Percentiles rank a stretch among this genome's conserved stretches.
These are phyloP conservation scores for Discostella stelligeroides DNA, from an alignment of 108 stramenopile genomes.

Conservation along the genomic window DNA sequence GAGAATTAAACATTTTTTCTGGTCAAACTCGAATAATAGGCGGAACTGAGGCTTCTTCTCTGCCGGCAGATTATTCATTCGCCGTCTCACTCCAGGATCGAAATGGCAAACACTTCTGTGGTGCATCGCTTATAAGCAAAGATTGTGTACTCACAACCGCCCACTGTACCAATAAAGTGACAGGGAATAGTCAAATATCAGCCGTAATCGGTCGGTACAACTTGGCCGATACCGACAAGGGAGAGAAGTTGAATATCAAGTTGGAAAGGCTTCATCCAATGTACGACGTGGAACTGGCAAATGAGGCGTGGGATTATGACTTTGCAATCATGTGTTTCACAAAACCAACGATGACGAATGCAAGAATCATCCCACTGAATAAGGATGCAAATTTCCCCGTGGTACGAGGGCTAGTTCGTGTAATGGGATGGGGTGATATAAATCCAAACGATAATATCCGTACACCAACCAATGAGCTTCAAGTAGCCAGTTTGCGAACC, in stretches of 20 bases:
- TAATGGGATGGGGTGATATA: constrained; percentile 22
- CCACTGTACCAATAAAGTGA: constrained; percentile 24
- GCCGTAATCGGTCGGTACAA: constrained; percentile 1
- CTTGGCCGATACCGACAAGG: not conserved
- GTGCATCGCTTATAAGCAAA: constrained; percentile 52
- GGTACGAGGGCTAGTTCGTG: not conserved
- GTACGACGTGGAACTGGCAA: not conserved
- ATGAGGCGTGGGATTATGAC: not conserved
- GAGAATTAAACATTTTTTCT: not conserved
- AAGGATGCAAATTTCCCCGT: not conserved
- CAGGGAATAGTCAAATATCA: not conserved
- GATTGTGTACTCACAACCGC: constrained; percentile 54
- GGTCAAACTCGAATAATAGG: constrained; percentile 7
- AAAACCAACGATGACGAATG: not conserved
- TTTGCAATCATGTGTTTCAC: constrained; percentile 9
- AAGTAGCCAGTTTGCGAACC: constrained; percentile 4
- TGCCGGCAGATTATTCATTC: constrained; percentile 23
- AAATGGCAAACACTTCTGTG: constrained; percentile 28
- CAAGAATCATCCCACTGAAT: constrained; percentile 1
- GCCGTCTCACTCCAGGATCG: constrained; percentile 31
- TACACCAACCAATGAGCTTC: not conserved
- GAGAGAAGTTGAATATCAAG: not conserved
- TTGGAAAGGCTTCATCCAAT: constrained; percentile 6
- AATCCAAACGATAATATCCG: not conserved
- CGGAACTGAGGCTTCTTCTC: not conserved